Percentiles rank a stretch among this genome's conserved stretches.
Evolutionary conservation across 306 rosid genomes (phyloP).

Genomic region (Dalbergia cultrata): DNA sequence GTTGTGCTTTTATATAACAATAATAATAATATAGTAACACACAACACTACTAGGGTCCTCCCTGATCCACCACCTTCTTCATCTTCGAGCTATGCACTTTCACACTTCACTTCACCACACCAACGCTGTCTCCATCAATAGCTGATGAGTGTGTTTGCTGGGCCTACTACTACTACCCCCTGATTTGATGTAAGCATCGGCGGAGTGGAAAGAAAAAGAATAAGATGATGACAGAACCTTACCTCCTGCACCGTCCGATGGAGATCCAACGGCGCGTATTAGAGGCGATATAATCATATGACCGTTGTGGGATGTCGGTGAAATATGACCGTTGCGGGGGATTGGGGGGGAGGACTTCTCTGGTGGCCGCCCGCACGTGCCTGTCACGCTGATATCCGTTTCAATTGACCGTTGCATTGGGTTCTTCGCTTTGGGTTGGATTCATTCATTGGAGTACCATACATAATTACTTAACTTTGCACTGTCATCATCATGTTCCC

Average conservation of each 20-base stretch:
- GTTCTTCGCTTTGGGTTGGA: background rate
- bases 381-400: conserved; percentile 65
- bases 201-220: conserved; percentile 34
- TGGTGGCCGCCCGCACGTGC: conserved; percentile 58
- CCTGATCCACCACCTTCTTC: conserved; percentile 38
- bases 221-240: conserved; percentile 41
- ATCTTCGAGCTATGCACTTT: background rate
- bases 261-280: conserved; percentile 67
- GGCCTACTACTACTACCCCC: conserved; percentile 46
- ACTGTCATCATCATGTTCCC: background rate
- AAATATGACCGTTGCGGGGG: conserved; percentile 82
- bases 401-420: conserved; percentile 72
- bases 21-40: background rate
- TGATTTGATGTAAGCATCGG: conserved; percentile 56
- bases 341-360: conserved; percentile 26
- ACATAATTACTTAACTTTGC: background rate
- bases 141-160: conserved; percentile 27
- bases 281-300: conserved; percentile 33
- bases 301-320: conserved; percentile 79
- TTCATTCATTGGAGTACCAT: background rate
- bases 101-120: background rate
- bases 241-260: conserved; percentile 54
- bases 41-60: conserved; percentile 13
- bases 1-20: conserved; percentile 53
- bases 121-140: conserved; percentile 65